These are phyloP conservation scores for Candida cerambycidarum DNA, from an alignment of 805 yeast genomes.

Conservation along the genomic window DNA sequence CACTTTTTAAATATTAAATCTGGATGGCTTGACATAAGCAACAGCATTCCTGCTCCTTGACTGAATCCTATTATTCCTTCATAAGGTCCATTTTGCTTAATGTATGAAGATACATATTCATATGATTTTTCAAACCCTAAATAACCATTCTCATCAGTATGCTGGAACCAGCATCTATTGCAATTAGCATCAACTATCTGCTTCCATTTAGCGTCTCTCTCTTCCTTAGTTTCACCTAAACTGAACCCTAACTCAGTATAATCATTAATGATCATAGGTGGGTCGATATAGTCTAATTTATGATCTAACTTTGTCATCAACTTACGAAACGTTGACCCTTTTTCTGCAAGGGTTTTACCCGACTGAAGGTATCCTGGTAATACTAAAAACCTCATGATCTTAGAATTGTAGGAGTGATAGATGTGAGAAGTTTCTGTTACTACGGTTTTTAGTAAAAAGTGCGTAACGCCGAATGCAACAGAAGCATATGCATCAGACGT, in stretches of 20 bases:
- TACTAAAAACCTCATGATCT: constrained; percentile 7
- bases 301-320: constrained; percentile 25
- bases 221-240: constrained; percentile 25
- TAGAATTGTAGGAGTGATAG: constrained; percentile 9
- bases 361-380: constrained; percentile 42
- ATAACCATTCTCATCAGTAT: constrained; percentile 20
- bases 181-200: constrained; percentile 24
- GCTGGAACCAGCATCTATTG: constrained; percentile 42
- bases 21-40: constrained; percentile 22
- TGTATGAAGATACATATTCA: constrained; percentile 24
- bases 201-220: constrained; percentile 30
- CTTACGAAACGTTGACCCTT: constrained; percentile 32
- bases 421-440: no score
- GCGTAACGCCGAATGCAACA: not conserved
- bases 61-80: constrained; percentile 44
- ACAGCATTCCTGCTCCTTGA: constrained; percentile 44
- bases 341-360: constrained; percentile 32
- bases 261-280: constrained; percentile 24
- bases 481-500: no score
- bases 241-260: constrained; percentile 31
- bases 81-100: constrained; percentile 39
- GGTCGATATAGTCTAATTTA: constrained; percentile 35
- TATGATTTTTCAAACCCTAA: constrained; percentile 30
- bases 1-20: constrained; percentile 28
- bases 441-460: not conserved